Evolutionary conservation across 2,329 filamentous ascomycete genomes (phyloP).

Genomic region (Curvularia verruculosa): DNA sequence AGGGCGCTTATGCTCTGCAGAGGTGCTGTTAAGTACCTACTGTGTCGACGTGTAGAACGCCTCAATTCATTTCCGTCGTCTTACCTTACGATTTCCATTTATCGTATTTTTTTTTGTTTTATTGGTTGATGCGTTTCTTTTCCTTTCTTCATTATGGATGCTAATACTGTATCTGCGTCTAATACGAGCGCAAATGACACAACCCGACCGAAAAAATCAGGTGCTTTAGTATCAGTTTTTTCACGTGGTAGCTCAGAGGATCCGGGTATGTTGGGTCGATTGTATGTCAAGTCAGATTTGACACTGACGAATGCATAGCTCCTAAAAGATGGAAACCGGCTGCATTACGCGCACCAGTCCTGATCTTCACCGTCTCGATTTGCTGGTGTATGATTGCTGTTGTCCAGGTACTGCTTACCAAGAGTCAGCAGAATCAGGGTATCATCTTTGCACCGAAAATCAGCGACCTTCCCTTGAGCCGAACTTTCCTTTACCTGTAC

Average conservation of each 20-base stretch:
- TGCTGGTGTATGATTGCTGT: slow-evolving; percentile 48
- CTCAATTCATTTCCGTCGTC: background rate
- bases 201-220: background rate
- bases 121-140: background rate
- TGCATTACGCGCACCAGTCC: slow-evolving; percentile 21
- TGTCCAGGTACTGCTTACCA: slow-evolving; percentile 55
- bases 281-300: background rate
- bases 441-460: slow-evolving; percentile 48
- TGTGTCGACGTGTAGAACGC: slow-evolving; percentile 6
- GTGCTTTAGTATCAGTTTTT: background rate
- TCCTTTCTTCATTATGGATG: background rate
- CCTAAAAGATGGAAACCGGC: slow-evolving; percentile 26
- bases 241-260: background rate
- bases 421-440: slow-evolving; percentile 52
- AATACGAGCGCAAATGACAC: background rate
- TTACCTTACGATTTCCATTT: background rate
- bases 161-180: background rate
- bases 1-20: slow-evolving; percentile 11
- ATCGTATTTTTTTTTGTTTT: background rate
- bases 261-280: background rate
- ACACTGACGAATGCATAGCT: background rate
- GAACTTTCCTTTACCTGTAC: slow-evolving; percentile 57
- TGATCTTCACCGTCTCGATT: slow-evolving; percentile 20
- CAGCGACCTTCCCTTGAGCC: slow-evolving; percentile 48
- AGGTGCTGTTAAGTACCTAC: slow-evolving; percentile 12